Evolutionary conservation across 2,329 filamentous ascomycete species (phyloP).

Genomic region (Aspergillus jensenii): DNA sequence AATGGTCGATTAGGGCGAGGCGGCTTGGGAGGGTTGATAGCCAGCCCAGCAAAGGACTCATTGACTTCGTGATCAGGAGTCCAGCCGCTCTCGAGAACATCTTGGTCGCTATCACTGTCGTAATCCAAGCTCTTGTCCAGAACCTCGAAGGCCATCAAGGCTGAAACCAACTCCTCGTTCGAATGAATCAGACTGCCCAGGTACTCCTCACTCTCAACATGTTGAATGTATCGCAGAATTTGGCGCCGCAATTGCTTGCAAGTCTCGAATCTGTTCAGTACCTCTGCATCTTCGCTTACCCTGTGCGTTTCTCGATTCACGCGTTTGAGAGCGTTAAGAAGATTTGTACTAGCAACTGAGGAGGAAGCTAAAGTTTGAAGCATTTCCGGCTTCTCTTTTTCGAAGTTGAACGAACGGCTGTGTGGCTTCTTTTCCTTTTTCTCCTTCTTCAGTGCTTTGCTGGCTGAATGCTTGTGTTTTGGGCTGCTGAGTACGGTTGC

Average conservation of each 20-base stretch:
- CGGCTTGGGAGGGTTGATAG: constrained; percentile 37
- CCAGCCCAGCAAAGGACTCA: constrained; percentile 35
- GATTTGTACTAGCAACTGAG: constrained; percentile 85
- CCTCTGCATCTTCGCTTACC: constrained; percentile 78
- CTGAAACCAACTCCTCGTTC: constrained; percentile 92
- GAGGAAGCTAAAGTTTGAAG: constrained; percentile 85
- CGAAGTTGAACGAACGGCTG: constrained; percentile 71
- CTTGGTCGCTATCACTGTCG: constrained; percentile 65
- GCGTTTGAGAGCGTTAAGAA: constrained; percentile 80
- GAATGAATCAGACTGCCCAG: constrained; percentile 87
- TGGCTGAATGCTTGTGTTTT: constrained; percentile 40
- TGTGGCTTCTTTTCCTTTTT: constrained; percentile 49
- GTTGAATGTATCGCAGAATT: constrained; percentile 87
- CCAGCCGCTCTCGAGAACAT: constrained; percentile 39
- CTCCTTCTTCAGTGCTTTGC: constrained; percentile 43
- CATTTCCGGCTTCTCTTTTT: constrained; percentile 83
- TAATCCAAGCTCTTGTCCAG: constrained; percentile 67
- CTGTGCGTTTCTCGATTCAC: constrained; percentile 88
- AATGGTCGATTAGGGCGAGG: constrained; percentile 59
- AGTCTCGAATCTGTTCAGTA: constrained; percentile 74
- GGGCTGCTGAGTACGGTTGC: constrained; percentile 36
- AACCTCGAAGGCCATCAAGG: constrained; percentile 91
- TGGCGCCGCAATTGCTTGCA: constrained; percentile 84
- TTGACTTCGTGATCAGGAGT: constrained; percentile 25
- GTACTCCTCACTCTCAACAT: constrained; percentile 87